Base-by-base conservation (phyloP, 2,329 filamentous ascomycete genomes). In the Beauveria pseudobassiana region DNA sequence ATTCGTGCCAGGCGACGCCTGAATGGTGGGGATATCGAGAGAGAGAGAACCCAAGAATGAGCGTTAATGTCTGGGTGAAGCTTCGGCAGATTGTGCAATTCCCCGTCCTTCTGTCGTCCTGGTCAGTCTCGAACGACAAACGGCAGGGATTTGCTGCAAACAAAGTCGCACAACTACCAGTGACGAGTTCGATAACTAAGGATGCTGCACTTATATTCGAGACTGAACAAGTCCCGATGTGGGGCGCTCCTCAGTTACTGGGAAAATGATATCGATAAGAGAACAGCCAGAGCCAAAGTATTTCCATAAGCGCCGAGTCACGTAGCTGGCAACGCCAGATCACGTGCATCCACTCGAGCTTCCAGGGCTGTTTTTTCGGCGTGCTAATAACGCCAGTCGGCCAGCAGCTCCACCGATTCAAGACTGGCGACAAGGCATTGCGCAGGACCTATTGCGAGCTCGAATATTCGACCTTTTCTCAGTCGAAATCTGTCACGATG, bases 401-500 rank as follows among this genome's bases (percentile, higher is more conserved):
- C 45, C 28, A 42, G 49, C 61, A 62, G 61, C 61, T 62, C 61
- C 61, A 62, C 61, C 61, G 54, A 62, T 59, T 40, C 40, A 59
- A 46, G 54, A 59, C 61, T 6, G 49, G 30, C 48, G 55, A 58
- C 55, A 24, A 62, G 48, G 61, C n/a, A 62, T 59, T 58, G 55
- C 55, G 50, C 61, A 55, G 52, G 40, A 62, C 46, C 46, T 50
- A 45, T 45, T 28, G 45, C 40, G 51, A 56, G 51, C 30, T 50
- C 45, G 8, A 38, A 42, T 61, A 48, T 38, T 54, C 30, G 34
- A n/a, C 43, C 49, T 24, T 8, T 14, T 48, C 18, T 55, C 16
- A 34, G 48, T 46, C 30, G 24, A 60, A 59, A 34, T 43, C 68
- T 69, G 75, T 66, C 82, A 91, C 77, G 66, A 96, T 96, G 92